These are phyloP conservation scores for Potentilla sterilis DNA, from an alignment of 306 rosid genomes.

Conservation along the genomic window DNA sequence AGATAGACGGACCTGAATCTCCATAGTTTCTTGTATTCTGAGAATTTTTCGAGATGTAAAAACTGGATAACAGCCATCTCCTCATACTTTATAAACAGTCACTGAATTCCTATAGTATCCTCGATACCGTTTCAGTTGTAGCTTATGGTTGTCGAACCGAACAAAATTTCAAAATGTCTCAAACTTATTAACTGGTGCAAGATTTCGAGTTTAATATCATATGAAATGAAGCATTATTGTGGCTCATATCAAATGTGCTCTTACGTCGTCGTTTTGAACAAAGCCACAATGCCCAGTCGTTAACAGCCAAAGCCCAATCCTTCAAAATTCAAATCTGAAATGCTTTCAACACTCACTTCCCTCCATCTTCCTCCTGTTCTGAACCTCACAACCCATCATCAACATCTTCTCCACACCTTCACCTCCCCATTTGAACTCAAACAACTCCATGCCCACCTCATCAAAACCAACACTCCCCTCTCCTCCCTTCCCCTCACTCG, in stretches of 20 bases:
- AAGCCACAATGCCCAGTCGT: neutral
- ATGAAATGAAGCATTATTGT: too few relatives aligned
- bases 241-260: neutral
- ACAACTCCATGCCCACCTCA: conserved; percentile 53
- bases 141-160: neutral
- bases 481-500: conserved; percentile 43
- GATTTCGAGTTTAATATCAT: neutral
- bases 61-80: neutral
- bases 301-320: neutral
- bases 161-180: neutral
- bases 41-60: neutral
- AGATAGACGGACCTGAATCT: neutral
- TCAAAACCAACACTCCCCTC: conserved; percentile 45
- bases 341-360: conserved; percentile 21
- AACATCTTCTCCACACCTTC: conserved; percentile 45
- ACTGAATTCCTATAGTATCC: neutral
- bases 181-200: neutral
- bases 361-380: conserved; percentile 15
- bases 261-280: neutral
- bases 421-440: conserved; percentile 52
- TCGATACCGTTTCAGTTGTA: neutral
- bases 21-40: neutral
- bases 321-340: neutral
- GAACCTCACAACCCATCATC: conserved; percentile 25
- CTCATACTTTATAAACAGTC: neutral